Percentiles rank a stretch among this genome's conserved stretches.
Evolutionary conservation across 768 basidiomycete species (phyloP).

Genomic region (Suillus paluster): DNA sequence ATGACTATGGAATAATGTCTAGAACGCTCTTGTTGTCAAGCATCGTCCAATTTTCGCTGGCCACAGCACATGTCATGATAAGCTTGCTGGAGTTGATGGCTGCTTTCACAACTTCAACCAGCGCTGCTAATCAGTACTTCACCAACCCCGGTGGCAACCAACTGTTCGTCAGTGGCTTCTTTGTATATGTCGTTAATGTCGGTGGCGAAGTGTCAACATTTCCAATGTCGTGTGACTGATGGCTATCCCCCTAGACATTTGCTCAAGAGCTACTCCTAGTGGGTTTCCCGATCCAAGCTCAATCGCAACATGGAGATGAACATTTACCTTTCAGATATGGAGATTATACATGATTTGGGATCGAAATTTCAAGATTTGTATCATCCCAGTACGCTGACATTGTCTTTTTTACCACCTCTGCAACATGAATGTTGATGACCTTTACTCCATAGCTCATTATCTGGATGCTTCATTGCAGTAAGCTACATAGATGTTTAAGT

Average conservation of each 20-base stretch:
- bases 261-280: slow-evolving; percentile 23
- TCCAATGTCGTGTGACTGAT: background rate
- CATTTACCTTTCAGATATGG: slow-evolving; percentile 23
- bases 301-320: background rate
- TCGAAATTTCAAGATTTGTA: slow-evolving; percentile 13
- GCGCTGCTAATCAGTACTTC: slow-evolving; percentile 7
- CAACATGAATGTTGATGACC: background rate
- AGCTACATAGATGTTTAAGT: slow-evolving; percentile 1
- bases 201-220: background rate
- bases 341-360: slow-evolving; percentile 27
- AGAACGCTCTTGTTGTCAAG: slow-evolving; percentile 18
- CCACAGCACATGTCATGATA: slow-evolving; percentile 12
- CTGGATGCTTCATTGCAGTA: slow-evolving; percentile 22
- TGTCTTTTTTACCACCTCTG: background rate
- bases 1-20: background rate
- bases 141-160: slow-evolving; percentile 4
- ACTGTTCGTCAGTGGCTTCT: slow-evolving; percentile 18
- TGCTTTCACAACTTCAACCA: slow-evolving; percentile 10
- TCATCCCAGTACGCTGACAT: slow-evolving; percentile 19
- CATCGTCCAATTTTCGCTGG: slow-evolving; percentile 23
- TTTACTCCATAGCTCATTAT: slow-evolving; percentile 15
- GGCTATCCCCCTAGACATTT: slow-evolving; percentile 14
- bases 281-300: slow-evolving; percentile 4
- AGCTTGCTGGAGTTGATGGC: slow-evolving; percentile 17
- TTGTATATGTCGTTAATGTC: slow-evolving; percentile 20